phyloP scores from a whole-genome alignment of 2,329 filamentous ascomycete species.

The Tetracladium maxilliforme region DNA sequence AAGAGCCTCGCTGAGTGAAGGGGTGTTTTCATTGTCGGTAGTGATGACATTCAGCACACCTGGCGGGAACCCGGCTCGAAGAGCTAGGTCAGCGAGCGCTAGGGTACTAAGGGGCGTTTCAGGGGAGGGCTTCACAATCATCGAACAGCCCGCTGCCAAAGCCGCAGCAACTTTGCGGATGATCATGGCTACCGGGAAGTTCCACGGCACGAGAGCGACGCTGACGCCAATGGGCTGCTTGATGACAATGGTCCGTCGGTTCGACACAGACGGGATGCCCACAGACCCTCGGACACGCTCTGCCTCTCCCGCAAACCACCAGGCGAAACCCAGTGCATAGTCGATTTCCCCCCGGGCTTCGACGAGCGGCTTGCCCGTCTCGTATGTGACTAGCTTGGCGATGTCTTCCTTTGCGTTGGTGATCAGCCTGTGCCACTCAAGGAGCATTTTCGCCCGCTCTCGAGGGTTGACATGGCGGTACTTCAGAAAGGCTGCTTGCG shows the following conservation, averaged over 20 bases:
- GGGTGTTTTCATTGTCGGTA: conserved; percentile 38
- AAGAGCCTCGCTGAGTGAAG: conserved; percentile 33
- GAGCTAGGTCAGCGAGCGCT: conserved; percentile 35
- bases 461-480: conserved; percentile 46
- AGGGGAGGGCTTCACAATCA: conserved; percentile 59
- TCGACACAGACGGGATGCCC: conserved; percentile 41
- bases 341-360: conserved; percentile 36
- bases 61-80: conserved; percentile 38
- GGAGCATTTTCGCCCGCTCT: conserved; percentile 42
- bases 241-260: conserved; percentile 52
- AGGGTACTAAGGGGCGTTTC: conserved; percentile 47
- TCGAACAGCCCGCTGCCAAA: conserved; percentile 57
- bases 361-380: conserved; percentile 35
- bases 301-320: conserved; percentile 45
- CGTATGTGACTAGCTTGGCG: conserved; percentile 45
- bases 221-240: conserved; percentile 62
- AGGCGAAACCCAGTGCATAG: conserved; percentile 33
- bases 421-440: conserved; percentile 52
- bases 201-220: conserved; percentile 58
- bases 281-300: conserved; percentile 48
- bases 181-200: conserved; percentile 55
- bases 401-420: conserved; percentile 46
- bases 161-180: conserved; percentile 53
- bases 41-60: conserved; percentile 48
- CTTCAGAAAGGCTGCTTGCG: conserved; percentile 42